Conservation (phyloP, 1,139 yeast genomes). For the Candida neerlandica region DNA sequence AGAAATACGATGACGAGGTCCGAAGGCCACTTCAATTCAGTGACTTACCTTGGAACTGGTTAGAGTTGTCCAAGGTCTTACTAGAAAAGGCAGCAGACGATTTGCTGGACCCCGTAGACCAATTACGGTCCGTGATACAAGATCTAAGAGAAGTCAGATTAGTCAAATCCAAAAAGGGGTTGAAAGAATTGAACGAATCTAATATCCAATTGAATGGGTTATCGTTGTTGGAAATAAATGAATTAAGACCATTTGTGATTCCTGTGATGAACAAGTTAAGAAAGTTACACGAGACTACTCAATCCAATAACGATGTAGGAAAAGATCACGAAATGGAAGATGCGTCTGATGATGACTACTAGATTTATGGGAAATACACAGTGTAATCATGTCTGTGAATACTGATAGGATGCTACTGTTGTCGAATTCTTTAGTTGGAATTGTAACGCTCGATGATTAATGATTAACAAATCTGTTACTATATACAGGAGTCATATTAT, state of each 20-base stretch:
- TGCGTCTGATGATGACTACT: conserved; percentile 18
- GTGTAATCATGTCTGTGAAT: too few species aligned
- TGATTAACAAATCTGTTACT: too few species aligned
- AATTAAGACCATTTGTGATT: conserved; percentile 78
- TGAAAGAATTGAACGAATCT: conserved; percentile 75
- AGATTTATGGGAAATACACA: neutral
- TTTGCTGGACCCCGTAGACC: conserved; percentile 64
- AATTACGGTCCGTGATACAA: conserved; percentile 68
- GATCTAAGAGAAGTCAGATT: conserved; percentile 84
- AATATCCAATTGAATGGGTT: conserved; percentile 83
- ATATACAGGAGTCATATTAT: too few species aligned
- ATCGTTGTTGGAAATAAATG: conserved; percentile 83
- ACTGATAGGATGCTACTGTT: too few species aligned
- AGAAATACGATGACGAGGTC: conserved; percentile 69
- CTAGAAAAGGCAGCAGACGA: conserved; percentile 76
- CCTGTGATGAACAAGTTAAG: conserved; percentile 78
- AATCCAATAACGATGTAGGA: conserved; percentile 25
- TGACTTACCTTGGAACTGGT: conserved; percentile 83
- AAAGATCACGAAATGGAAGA: conserved; percentile 24
- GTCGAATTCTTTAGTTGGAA: too few species aligned
- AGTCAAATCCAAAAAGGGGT: conserved; percentile 79
- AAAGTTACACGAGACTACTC: conserved; percentile 48
- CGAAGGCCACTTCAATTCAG: conserved; percentile 61
- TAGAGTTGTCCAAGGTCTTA: conserved; percentile 72
- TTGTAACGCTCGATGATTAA: too few species aligned